Base-by-base conservation (phyloP, 2,329 filamentous ascomycete genomes). In the Elsinoe arachidis region DNA sequence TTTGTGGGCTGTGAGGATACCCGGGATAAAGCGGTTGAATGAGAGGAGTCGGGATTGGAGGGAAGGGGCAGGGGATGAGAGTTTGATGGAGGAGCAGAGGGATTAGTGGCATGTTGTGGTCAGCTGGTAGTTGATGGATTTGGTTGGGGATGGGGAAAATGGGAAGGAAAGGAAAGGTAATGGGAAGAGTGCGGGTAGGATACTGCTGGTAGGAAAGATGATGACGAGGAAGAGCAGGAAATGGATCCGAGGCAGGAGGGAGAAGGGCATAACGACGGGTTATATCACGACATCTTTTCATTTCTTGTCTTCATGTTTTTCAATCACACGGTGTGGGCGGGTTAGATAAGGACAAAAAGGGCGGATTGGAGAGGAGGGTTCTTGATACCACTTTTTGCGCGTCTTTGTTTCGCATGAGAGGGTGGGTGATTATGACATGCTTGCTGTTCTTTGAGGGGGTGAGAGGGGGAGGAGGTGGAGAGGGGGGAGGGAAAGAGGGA, bases 11-110 rank as follows among this genome's bases (percentile, higher is more conserved):
- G 81, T 81, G 39, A 83, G 93, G 37, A 86, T 97, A 17, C 74
- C 79, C 12, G 93, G 93, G 21, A 83, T 97, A 61, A 90, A 87
- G 72, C 80, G 82, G 60, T 74, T 97, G 62, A 89, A 89, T 0
- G 88, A 95, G 63, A 83, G 84, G 68, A 93, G 89, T 66, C 84
- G 90, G 47, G 90, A 95, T 64, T 99, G 93, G 93, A 83, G 92
- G 60, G 92, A 96, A 65, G 85, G 87, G 63, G 86, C 86, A 26
- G 86, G 88, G 56, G 90, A 30, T 30, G 26, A 90, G 64, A 56
- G 58, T 33, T 54, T 65, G 21, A 58, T 59, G 44, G 63, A 63
- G 58, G 64, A 65, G 55, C 59, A 38, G 46, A 34, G 46, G 46
- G 46, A 51, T 35, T 51, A 49, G 44, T 2, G 12, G 7, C 5